phyloP scores from a whole-genome alignment of 129 eudicot species.

The Saposhnikovia divaricata region DNA sequence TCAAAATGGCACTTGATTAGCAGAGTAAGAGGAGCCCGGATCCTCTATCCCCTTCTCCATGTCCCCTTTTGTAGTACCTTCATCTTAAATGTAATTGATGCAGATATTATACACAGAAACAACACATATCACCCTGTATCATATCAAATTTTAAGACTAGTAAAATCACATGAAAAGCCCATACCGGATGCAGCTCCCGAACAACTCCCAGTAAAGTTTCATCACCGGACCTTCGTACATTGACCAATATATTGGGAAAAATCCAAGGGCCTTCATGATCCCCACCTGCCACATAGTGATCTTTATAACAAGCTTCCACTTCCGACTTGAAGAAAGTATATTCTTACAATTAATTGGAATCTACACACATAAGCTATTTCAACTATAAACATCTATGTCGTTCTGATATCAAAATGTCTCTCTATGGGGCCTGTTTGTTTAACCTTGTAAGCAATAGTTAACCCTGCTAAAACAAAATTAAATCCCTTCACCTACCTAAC shows the following conservation, averaged over 20 bases:
- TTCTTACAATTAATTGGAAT: background rate
- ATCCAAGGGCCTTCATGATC: conserved; percentile 79
- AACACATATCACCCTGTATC: background rate
- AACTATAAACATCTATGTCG: background rate
- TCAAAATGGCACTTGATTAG: background rate
- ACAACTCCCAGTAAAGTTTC: conserved; percentile 58
- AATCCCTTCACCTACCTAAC: conserved; percentile 34
- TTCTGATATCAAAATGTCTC: background rate
- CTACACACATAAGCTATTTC: background rate
- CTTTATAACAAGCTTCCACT: background rate
- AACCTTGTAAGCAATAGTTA: background rate
- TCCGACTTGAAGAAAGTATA: background rate
- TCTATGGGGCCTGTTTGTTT: background rate
- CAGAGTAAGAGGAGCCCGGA: too few relatives aligned
- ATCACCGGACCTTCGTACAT: conserved; percentile 66
- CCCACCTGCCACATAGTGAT: conserved; percentile 42
- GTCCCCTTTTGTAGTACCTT: too few relatives aligned
- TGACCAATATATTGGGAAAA: conserved; percentile 76
- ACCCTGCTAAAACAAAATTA: background rate
- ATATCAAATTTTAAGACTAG: background rate
- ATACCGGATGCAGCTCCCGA: conserved; percentile 84
- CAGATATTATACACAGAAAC: background rate
- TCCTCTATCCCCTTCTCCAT: too few relatives aligned
- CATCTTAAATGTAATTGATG: background rate
- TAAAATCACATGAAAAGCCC: conserved; percentile 5